Conservation (phyloP, 2,329 filamentous ascomycete species). For the Talaromyces sp. region DNA sequence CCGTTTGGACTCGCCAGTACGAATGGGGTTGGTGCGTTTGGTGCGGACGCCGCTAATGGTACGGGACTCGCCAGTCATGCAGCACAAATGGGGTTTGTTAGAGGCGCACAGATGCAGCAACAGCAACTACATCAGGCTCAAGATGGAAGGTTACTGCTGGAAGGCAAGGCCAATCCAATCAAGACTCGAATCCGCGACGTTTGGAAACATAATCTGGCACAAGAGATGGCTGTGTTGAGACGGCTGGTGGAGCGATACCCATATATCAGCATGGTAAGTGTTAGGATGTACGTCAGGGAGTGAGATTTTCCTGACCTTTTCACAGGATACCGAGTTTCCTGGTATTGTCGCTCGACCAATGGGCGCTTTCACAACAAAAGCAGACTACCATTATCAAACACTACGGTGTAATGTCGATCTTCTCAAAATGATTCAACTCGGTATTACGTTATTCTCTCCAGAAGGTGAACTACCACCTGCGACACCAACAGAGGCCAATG, state of each 20-base stretch:
- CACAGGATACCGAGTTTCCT: conserved; percentile 94
- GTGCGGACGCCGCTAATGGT: conserved; percentile 51
- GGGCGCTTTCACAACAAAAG: conserved; percentile 88
- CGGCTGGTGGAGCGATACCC: conserved; percentile 84
- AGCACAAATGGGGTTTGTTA: conserved; percentile 79
- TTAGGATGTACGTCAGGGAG: neutral
- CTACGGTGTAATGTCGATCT: conserved; percentile 95
- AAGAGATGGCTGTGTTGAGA: conserved; percentile 82
- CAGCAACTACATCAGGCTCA: conserved; percentile 48
- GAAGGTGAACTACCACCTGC: conserved; percentile 81
- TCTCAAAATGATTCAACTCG: conserved; percentile 94
- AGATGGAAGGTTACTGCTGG: conserved; percentile 51
- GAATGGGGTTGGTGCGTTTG: conserved; percentile 54
- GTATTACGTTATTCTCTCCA: conserved; percentile 86
- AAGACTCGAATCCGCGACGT: conserved; percentile 90
- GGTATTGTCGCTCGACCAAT: conserved; percentile 94
- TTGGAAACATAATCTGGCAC: conserved; percentile 84
- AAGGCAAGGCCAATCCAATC: conserved; percentile 52
- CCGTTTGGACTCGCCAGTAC: conserved; percentile 52
- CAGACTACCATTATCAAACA: conserved; percentile 98
- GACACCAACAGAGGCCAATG: conserved; percentile 52
- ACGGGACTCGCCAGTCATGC: conserved; percentile 81
- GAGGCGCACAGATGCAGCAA: conserved; percentile 63
- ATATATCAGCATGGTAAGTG: conserved; percentile 91
- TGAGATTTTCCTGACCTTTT: neutral